phyloP scores from a whole-genome alignment of 2,329 filamentous ascomycete species.

The Gaeumannomyces sp. region DNA sequence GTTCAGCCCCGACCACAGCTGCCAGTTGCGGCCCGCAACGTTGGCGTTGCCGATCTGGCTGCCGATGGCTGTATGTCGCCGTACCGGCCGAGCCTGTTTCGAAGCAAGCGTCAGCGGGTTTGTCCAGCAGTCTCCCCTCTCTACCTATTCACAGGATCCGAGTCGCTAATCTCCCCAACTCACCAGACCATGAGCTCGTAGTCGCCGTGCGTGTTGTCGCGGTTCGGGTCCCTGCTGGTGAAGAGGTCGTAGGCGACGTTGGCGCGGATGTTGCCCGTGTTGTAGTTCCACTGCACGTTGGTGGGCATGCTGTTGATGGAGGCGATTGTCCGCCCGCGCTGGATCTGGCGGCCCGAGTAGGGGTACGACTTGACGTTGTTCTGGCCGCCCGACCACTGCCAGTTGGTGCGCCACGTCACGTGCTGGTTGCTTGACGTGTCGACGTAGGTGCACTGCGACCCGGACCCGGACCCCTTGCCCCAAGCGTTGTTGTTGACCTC shows the following conservation, averaged over 20 bases:
- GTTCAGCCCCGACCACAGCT: conserved; percentile 56
- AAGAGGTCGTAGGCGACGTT: conserved; percentile 59
- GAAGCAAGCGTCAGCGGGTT: background rate
- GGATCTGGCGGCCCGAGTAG: conserved; percentile 31
- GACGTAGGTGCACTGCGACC: conserved; percentile 37
- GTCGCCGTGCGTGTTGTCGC: conserved; percentile 34
- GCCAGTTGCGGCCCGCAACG: conserved; percentile 47
- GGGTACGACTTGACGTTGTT: conserved; percentile 40
- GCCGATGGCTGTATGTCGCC: conserved; percentile 50
- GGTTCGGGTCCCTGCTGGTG: conserved; percentile 40
- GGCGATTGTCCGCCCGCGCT: conserved; percentile 22
- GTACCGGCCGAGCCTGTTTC: conserved; percentile 45
- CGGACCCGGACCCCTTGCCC: conserved; percentile 32
- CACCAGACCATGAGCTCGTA: conserved; percentile 65
- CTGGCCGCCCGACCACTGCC: conserved; percentile 35
- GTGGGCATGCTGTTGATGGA: conserved; percentile 29
- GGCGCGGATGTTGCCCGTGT: conserved; percentile 36
- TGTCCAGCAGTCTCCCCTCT: too few species aligned
- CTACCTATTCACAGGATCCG: too few species aligned
- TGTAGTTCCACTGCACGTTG: conserved; percentile 36
- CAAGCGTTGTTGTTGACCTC: conserved; percentile 47
- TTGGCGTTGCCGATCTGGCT: conserved; percentile 45
- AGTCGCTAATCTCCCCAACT: conserved; percentile 24
- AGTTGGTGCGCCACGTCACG: conserved; percentile 36
- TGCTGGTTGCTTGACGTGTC: conserved; percentile 26